Evolutionary conservation across 139 green algal genomes (phyloP).

Genomic region (Volvox reticuliferus): DNA sequence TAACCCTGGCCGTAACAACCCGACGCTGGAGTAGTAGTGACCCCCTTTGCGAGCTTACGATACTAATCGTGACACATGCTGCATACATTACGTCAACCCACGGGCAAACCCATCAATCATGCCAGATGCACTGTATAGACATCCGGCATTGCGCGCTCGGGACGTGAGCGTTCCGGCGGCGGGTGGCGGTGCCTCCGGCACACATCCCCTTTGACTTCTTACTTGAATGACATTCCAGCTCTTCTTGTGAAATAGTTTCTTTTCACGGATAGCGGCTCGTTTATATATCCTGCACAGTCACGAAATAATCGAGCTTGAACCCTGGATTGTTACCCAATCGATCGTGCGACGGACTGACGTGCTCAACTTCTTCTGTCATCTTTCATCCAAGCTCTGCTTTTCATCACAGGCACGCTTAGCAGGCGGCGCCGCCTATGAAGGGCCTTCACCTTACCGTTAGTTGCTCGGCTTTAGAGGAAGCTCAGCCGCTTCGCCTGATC

Average conservation of each 20-base stretch:
- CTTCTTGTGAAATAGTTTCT: conserved; percentile 62
- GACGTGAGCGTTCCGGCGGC: no score
- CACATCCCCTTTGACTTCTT: background rate
- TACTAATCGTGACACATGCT: no score
- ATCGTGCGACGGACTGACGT: background rate
- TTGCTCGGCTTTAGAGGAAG: background rate
- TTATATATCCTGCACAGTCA: conserved; percentile 58
- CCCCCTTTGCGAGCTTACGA: no score
- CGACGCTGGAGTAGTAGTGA: no score
- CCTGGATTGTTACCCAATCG: background rate
- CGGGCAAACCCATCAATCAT: no score
- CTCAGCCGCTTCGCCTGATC: background rate
- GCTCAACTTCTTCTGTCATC: conserved; percentile 6
- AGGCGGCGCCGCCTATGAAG: conserved; percentile 21
- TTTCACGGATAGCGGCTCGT: conserved; percentile 47
- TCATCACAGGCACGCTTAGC: background rate
- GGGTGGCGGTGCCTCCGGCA: background rate
- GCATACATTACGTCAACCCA: no score
- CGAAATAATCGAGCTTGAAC: background rate
- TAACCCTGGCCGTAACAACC: no score
- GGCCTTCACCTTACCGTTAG: conserved; percentile 19
- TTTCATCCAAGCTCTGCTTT: background rate
- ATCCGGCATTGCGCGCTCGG: no score
- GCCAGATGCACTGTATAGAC: no score
- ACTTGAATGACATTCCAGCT: conserved; percentile 68